phyloP scores from a whole-genome alignment of 2,329 filamentous ascomycete species.

The Ophiostoma fasciatum region DNA sequence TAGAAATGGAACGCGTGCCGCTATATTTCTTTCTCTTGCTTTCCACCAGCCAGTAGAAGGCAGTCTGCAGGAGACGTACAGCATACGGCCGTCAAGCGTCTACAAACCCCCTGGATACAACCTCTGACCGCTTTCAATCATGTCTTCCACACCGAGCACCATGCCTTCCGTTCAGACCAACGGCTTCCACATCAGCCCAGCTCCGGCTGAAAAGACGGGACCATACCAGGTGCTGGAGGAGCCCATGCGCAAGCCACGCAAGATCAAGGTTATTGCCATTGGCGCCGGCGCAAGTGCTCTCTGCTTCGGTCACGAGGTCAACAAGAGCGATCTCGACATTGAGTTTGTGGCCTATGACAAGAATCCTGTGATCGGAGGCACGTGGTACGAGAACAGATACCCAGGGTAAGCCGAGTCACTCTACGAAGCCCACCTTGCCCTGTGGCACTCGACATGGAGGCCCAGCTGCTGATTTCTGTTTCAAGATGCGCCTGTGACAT shows the following conservation, averaged over 20 bases:
- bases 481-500: constrained; percentile 15
- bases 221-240: constrained; percentile 2
- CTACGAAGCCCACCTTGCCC: no score
- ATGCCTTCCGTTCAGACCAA: constrained; percentile 2
- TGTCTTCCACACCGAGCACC: no score
- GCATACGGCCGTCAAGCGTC: no score
- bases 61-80: no score
- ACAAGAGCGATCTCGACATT: constrained; percentile 9
- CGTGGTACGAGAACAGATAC: constrained; percentile 34
- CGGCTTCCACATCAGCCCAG: constrained; percentile 5
- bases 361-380: constrained; percentile 30
- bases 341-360: constrained; percentile 28
- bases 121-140: no score
- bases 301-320: constrained; percentile 3
- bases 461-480: no score
- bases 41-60: no score
- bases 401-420: no score
- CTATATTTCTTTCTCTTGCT: neutral
- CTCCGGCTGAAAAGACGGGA: neutral
- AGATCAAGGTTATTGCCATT: constrained; percentile 6
- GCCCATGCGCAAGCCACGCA: constrained; percentile 3
- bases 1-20: no score
- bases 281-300: constrained; percentile 4
- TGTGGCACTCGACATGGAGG: no score
- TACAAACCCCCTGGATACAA: no score